phyloP scores from a whole-genome alignment of 1,284 basidiomycete genomes.

The Puccinia coronata region DNA sequence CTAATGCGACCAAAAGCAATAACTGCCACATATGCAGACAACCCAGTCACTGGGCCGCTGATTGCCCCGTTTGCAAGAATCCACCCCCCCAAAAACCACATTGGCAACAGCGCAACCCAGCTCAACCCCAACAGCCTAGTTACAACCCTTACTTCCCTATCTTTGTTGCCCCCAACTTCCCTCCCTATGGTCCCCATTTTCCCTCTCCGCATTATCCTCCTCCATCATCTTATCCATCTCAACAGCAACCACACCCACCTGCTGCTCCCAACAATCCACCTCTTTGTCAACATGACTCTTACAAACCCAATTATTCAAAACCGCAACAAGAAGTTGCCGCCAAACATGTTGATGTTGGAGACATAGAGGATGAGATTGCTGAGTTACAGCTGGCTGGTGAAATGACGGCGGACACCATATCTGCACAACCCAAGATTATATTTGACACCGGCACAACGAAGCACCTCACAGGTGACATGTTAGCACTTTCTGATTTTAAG shows the following conservation, averaged over 20 bases:
- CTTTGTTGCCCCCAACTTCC: not conserved
- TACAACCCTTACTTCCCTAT: constrained; percentile 2
- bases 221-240: not conserved
- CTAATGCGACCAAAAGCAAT: not conserved
- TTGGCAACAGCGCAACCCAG: not conserved
- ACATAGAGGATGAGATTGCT: not conserved
- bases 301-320: not conserved
- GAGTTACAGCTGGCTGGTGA: not conserved
- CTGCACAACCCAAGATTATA: not conserved
- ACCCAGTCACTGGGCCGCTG: not conserved
- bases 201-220: not conserved
- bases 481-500: not conserved
- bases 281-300: not conserved
- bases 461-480: constrained; percentile 12
- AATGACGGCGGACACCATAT: not conserved
- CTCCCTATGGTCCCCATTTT: not conserved
- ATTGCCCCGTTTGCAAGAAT: not conserved
- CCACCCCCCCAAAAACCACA: not conserved
- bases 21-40: no score
- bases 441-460: not conserved
- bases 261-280: not conserved
- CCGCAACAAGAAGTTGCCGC: not conserved
- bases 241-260: no score
- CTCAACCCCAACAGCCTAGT: not conserved
- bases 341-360: not conserved